Conservation (phyloP, 163 green algal genomes). For the Scenedesmus sp. region DNA sequence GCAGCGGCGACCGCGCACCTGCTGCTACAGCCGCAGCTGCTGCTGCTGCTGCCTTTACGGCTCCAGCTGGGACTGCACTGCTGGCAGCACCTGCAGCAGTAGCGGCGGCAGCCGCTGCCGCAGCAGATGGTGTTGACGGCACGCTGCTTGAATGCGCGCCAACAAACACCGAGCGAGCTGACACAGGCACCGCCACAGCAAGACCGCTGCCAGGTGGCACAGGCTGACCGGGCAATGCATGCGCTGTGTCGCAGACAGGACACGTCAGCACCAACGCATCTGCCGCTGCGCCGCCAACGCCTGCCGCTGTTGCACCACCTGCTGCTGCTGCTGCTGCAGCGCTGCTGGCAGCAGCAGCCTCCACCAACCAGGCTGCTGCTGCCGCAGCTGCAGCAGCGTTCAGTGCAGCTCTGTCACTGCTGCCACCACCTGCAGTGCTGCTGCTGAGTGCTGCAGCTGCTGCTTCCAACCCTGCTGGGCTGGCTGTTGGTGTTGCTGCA, state of each 20-base stretch:
- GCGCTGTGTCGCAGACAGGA: conserved; percentile 32
- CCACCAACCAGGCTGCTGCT: conserved; percentile 40
- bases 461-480: conserved; percentile 11
- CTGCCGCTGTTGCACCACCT: not conserved
- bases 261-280: conserved; percentile 3
- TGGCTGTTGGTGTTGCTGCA: not conserved
- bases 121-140: not conserved
- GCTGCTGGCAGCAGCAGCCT: conserved; percentile 5
- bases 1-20: not conserved
- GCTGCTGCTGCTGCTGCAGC: not conserved
- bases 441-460: not conserved
- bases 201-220: not conserved
- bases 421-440: not conserved
- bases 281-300: not conserved
- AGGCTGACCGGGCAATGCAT: conserved; percentile 5
- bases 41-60: not conserved
- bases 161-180: not conserved
- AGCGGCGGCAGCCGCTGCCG: not conserved
- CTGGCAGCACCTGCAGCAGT: not conserved
- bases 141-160: not conserved
- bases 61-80: not conserved
- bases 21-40: conserved; percentile 12
- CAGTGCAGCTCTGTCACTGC: not conserved
- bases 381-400: conserved; percentile 2
- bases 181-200: not conserved